Evolutionary conservation across 1,139 yeast species (phyloP), one percentile per base, ranked within the genome.

Genomic region (Suhomyces maxii): DNA sequence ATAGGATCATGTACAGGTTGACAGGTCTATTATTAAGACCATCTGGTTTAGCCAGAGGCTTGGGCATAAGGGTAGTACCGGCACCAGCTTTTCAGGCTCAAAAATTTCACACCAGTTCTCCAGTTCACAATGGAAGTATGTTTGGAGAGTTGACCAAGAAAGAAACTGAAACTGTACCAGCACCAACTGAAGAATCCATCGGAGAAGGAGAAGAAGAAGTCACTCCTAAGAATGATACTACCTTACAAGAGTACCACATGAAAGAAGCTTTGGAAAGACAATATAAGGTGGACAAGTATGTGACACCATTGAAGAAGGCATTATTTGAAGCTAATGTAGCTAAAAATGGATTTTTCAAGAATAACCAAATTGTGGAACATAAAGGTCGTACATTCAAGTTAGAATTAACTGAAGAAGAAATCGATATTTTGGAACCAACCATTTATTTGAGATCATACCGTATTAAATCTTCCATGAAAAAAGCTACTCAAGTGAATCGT

Each of bases 381-480:
- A 60, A 62, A 8, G 81, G 81, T 34, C 75, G 75, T 49, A 54
- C 61, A 39, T 88, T 83, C 67, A 77, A 76, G 56, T 70, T 91
- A 53, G 67, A 71, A 35, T 76, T 90, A 49, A 72, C 83, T 7
- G 69, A 70, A 39, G 77, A 80, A 49, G 96, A 90, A 65, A 81
- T 89, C 51, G 87, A 84, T 42, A 79, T 83, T 2, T 75, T 91
- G 53, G 97, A 89, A 66, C 98, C 98, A 30, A 83, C 95, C 12
- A 79, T 91, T 28, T 89, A 82, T 66, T 68, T 88, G 49, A 78
- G 83, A 60, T 86, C 96, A 10, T 84, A 77, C 72, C 79, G 97
- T 65, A 77, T 91, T 59, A 89, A 90, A 65, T 80, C 90, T 26
- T 84, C 96, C 6, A 81, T 86, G 73, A 93, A 93, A 68, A 93